These are phyloP conservation scores for Alternaria burnsii DNA, from an alignment of 2,329 filamentous ascomycete genomes.

Conservation along the genomic window DNA sequence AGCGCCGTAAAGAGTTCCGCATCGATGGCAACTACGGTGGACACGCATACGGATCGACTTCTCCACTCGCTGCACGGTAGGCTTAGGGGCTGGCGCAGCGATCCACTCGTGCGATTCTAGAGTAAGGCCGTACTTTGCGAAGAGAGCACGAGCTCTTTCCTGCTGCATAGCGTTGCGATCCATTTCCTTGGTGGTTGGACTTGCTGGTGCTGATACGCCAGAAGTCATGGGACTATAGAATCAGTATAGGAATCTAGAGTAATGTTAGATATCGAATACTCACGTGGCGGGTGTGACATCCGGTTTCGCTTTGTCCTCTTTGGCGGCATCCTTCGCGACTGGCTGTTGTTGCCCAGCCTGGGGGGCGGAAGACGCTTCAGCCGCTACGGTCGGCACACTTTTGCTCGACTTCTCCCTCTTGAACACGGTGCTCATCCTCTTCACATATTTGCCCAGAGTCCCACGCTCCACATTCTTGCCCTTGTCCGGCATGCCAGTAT, in stretches of 20 bases:
- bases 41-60: constrained; percentile 81
- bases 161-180: constrained; percentile 50
- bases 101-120: constrained; percentile 53
- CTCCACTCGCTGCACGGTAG: constrained; percentile 65
- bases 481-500: constrained; percentile 24
- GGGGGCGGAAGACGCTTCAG: constrained; percentile 20
- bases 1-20: constrained; percentile 75
- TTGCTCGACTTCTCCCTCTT: constrained; percentile 44
- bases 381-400: constrained; percentile 9
- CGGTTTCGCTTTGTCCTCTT: constrained; percentile 8
- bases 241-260: constrained; percentile 1
- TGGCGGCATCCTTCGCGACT: constrained; percentile 7
- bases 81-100: constrained; percentile 31
- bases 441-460: constrained; percentile 51
- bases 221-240: constrained; percentile 9
- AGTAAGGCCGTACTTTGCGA: constrained; percentile 54
- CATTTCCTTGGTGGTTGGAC: constrained; percentile 26
- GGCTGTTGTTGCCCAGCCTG: constrained; percentile 11
- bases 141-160: constrained; percentile 52
- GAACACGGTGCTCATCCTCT: constrained; percentile 52
- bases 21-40: constrained; percentile 82
- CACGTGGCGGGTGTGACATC: constrained; percentile 16
- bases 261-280: neutral
- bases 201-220: constrained; percentile 13
- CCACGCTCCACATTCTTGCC: constrained; percentile 38